These are phyloP conservation scores for Salisapilia sapeloensis DNA, from an alignment of 352 stramenopile species.

Conservation along the genomic window DNA sequence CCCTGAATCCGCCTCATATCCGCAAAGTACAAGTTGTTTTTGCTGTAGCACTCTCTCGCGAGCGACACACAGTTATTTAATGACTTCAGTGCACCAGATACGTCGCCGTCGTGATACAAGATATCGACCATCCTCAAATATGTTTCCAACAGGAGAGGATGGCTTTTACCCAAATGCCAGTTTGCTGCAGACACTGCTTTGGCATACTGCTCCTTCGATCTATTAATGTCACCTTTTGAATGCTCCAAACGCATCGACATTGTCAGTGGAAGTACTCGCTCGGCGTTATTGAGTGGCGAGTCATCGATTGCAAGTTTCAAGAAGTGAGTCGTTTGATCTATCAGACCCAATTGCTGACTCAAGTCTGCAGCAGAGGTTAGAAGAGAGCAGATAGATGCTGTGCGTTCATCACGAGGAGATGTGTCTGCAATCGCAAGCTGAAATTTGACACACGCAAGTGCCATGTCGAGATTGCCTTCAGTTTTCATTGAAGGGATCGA, in stretches of 20 bases:
- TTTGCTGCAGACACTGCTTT: slow-evolving; percentile 12
- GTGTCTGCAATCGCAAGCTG: slow-evolving; percentile 19
- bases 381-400: slow-evolving; percentile 13
- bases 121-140: slow-evolving; percentile 35
- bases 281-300: slow-evolving; percentile 8
- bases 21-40: slow-evolving; percentile 23
- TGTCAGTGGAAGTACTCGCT: slow-evolving; percentile 8
- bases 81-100: slow-evolving; percentile 8
- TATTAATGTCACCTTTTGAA: slow-evolving; percentile 4
- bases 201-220: slow-evolving; percentile 6
- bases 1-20: slow-evolving; percentile 26
- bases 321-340: slow-evolving; percentile 9
- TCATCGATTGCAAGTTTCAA: slow-evolving; percentile 18
- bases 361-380: slow-evolving; percentile 22
- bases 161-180: slow-evolving; percentile 19
- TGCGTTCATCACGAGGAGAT: slow-evolving; percentile 10
- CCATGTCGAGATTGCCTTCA: slow-evolving; percentile 6
- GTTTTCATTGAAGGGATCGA: slow-evolving; percentile 8
- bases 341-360: slow-evolving; percentile 5
- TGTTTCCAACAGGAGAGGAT: slow-evolving; percentile 20
- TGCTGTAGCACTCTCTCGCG: slow-evolving; percentile 23
- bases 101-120: slow-evolving; percentile 5
- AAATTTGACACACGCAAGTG: slow-evolving; percentile 17
- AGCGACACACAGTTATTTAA: slow-evolving; percentile 10
- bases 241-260: slow-evolving; percentile 18